Evolutionary conservation across 129 eudicot species (phyloP).

Genomic region (Apium graveolens): DNA sequence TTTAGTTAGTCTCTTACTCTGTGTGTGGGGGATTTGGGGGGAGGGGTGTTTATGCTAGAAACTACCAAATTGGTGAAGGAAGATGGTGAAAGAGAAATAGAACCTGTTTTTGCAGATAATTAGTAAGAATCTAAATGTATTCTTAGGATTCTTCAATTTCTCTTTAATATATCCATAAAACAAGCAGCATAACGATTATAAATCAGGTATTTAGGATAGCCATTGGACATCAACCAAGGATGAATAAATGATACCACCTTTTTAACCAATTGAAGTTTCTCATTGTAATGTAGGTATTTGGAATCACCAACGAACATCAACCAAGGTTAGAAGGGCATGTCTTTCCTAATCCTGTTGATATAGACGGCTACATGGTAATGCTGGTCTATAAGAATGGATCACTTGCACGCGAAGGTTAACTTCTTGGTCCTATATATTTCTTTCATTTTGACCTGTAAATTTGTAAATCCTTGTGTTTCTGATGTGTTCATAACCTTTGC

Average conservation of each 20-base stretch:
- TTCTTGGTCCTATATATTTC: neutral
- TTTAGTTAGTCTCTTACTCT: too few relatives aligned
- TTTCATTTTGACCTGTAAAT: neutral
- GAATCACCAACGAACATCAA: constrained; percentile 65
- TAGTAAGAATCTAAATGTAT: too few relatives aligned
- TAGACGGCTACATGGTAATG: constrained; percentile 90
- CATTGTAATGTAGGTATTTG: constrained; percentile 48
- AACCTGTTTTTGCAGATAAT: too few relatives aligned
- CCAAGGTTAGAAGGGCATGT: constrained; percentile 86
- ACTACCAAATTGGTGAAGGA: too few relatives aligned
- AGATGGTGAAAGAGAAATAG: too few relatives aligned
- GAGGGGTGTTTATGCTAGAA: too few relatives aligned
- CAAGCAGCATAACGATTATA: too few relatives aligned
- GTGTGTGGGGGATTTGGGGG: too few relatives aligned
- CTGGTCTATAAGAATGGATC: constrained; percentile 85
- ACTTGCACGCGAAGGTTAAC: constrained; percentile 84
- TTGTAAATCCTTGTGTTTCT: neutral
- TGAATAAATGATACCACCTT: neutral
- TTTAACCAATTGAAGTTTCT: neutral
- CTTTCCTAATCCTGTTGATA: constrained; percentile 90
- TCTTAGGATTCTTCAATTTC: too few relatives aligned
- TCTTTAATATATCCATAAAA: too few relatives aligned
- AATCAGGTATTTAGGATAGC: too few relatives aligned
- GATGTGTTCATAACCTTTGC: constrained; percentile 15
- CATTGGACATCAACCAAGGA: neutral